A percentile compares a stretch with the other conserved stretches of the same genome.
Evolutionary conservation across 345 rosid species (phyloP).

Genomic region (Clarkia xantiana): DNA sequence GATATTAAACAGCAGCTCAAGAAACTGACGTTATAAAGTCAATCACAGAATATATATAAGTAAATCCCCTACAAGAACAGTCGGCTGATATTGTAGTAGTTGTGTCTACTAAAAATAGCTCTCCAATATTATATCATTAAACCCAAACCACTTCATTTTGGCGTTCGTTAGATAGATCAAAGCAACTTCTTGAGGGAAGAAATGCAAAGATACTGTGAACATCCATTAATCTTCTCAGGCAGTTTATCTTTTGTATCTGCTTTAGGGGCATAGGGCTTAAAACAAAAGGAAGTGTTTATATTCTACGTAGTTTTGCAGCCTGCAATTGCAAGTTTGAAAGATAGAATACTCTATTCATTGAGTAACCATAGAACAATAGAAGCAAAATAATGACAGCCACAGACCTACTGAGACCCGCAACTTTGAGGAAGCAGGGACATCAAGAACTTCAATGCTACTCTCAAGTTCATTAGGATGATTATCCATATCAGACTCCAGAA

Average conservation of each 20-base stretch:
- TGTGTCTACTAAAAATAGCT: too few relatives aligned
- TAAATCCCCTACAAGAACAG: too few relatives aligned
- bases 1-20: neutral
- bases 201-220: too few relatives aligned
- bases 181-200: too few relatives aligned
- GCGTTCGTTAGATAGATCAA: too few relatives aligned
- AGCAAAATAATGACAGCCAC: neutral
- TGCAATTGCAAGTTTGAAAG: neutral
- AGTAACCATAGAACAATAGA: slow-evolving; percentile 3
- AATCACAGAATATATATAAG: too few relatives aligned
- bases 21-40: neutral
- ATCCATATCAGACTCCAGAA: slow-evolving; percentile 32
- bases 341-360: neutral
- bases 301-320: neutral
- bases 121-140: too few relatives aligned
- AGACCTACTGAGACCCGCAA: slow-evolving; percentile 59
- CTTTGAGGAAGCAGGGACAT: slow-evolving; percentile 32
- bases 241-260: too few relatives aligned
- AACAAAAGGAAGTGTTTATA: neutral
- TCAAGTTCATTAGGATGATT: slow-evolving; percentile 27
- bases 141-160: too few relatives aligned
- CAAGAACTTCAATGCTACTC: slow-evolving; percentile 32
- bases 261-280: neutral
- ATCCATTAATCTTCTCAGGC: too few relatives aligned
- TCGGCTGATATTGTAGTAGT: too few relatives aligned